Evolutionary conservation across 1,284 basidiomycete genomes (phyloP).

Genomic region (Ustilago trichophora): DNA sequence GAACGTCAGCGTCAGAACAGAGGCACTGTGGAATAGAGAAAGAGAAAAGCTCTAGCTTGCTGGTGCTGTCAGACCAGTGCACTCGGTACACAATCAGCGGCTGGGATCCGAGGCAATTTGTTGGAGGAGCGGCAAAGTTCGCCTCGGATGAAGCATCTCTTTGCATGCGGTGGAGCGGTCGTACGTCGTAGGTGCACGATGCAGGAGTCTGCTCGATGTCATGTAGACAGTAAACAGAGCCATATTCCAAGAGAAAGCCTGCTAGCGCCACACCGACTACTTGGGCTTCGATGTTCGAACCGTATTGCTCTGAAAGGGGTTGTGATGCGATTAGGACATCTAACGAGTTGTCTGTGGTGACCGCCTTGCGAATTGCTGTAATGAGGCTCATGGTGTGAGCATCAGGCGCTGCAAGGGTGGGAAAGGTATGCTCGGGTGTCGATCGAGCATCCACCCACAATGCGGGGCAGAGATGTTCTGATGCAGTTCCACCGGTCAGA

Average conservation of each 20-base stretch:
- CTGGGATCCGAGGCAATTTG: constrained; percentile 21
- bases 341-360: not conserved
- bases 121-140: constrained; percentile 8
- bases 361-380: not conserved
- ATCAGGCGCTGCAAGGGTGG: constrained; percentile 7
- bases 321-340: constrained; percentile 10
- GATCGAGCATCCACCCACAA: constrained; percentile 16
- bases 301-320: not conserved
- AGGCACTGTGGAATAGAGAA: constrained; percentile 23
- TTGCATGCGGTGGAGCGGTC: not conserved
- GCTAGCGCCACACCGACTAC: constrained; percentile 24
- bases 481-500: not conserved
- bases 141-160: not conserved
- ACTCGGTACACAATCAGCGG: constrained; percentile 12
- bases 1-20: not conserved
- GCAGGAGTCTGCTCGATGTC: not conserved
- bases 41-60: constrained; percentile 9
- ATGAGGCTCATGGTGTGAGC: constrained; percentile 6
- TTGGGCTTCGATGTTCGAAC: constrained; percentile 1
- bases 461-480: not conserved
- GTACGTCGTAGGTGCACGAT: constrained; percentile 1
- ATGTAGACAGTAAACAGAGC: constrained; percentile 22
- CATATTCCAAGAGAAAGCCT: constrained; percentile 28
- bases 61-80: not conserved
- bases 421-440: constrained; percentile 1